phyloP scores from a whole-genome alignment of 495 filamentous ascomycete species.

The Neurospora sp. region DNA sequence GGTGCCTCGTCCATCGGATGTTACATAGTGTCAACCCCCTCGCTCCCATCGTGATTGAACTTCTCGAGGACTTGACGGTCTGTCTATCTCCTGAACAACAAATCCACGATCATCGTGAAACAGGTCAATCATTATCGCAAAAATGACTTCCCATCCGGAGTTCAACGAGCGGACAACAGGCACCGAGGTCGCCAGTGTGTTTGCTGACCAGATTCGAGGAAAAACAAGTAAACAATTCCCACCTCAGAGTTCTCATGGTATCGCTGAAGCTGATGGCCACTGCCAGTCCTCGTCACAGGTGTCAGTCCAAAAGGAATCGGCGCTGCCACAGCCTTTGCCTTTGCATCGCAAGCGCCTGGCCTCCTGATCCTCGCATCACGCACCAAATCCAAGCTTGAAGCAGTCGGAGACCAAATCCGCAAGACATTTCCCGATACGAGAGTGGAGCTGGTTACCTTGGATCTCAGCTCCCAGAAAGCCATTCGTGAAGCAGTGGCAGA shows the following conservation, averaged over 20 bases:
- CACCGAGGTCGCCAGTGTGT: conserved; percentile 32
- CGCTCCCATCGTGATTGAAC: not conserved
- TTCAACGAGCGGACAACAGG: conserved; percentile 35
- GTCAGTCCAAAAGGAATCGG: conserved; percentile 45
- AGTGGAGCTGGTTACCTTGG: conserved; percentile 31
- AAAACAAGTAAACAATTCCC: conserved; percentile 25
- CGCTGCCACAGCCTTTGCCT: conserved; percentile 38
- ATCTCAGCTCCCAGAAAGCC: conserved; percentile 36
- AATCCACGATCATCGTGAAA: not conserved
- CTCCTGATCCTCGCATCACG: conserved; percentile 47
- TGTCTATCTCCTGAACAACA: not conserved
- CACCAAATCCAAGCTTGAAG: conserved; percentile 38
- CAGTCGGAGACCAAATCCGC: conserved; percentile 32
- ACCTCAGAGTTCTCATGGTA: not conserved
- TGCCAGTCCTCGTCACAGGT: conserved; percentile 36
- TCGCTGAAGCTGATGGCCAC: accelerated
- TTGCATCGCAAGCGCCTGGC: conserved; percentile 42
- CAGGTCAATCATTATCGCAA: not conserved
- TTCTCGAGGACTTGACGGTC: not conserved
- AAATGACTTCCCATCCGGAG: conserved; percentile 32
- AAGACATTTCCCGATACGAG: conserved; percentile 22
- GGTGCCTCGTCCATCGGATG: not conserved
- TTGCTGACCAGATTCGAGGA: conserved; percentile 28
- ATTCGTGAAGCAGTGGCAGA: conserved; percentile 34
- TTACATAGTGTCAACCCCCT: not conserved